Evolutionary conservation across 2,329 filamentous ascomycete species (phyloP).

Genomic region (Biscogniauxia sp.): DNA sequence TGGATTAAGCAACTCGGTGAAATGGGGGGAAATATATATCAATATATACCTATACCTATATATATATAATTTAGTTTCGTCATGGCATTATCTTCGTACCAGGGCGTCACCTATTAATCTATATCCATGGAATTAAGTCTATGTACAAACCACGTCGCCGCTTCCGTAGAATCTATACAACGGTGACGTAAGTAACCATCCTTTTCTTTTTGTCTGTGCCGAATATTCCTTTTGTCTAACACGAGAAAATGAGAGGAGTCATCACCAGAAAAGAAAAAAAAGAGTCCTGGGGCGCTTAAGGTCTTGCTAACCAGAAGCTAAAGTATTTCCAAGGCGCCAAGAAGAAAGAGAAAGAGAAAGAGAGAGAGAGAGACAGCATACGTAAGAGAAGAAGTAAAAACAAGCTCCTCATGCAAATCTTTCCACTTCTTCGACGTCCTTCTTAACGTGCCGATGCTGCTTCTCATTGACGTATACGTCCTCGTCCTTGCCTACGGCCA

Average conservation of each 20-base stretch:
- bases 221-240: neutral
- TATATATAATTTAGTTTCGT: no score
- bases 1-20: no score
- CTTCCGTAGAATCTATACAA: neutral
- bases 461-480: constrained; percentile 36
- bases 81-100: neutral
- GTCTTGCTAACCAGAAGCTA: no score
- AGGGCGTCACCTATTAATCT: neutral
- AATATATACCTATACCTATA: no score
- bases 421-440: constrained; percentile 14
- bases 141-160: neutral
- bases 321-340: no score
- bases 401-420: constrained; percentile 13
- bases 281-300: no score
- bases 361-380: neutral
- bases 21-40: no score
- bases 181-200: no score
- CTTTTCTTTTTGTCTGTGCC: neutral
- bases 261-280: neutral
- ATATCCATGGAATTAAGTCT: neutral
- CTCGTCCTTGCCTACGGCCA: constrained; percentile 61
- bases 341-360: neutral
- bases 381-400: neutral
- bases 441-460: constrained; percentile 23
- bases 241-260: neutral